Percentiles rank a stretch among this genome's conserved stretches.
These are phyloP conservation scores for Fusarium algeriense DNA, from an alignment of 2,329 filamentous ascomycete genomes.

Conservation along the genomic window DNA sequence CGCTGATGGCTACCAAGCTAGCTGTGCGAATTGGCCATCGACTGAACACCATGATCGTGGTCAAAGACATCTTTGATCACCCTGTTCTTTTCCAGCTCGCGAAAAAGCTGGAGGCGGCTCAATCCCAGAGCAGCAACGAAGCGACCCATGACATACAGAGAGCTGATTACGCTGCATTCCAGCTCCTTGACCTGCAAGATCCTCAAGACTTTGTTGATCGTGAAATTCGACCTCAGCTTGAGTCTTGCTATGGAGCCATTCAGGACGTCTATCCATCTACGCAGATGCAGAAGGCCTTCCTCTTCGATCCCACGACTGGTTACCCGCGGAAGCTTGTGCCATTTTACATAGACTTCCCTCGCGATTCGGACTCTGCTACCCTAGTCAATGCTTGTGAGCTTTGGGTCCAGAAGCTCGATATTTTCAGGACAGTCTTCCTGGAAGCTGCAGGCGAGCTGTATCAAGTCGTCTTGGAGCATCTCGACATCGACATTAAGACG, in stretches of 20 bases:
- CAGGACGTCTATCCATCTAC: slow-evolving; percentile 9
- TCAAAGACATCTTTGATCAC: slow-evolving; percentile 17
- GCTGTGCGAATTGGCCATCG: slow-evolving; percentile 3
- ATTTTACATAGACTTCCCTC: slow-evolving; percentile 14
- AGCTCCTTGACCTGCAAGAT: background rate
- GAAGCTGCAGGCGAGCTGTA: slow-evolving; percentile 1
- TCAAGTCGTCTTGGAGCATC: slow-evolving; percentile 7
- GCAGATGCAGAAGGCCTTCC: slow-evolving; percentile 5
- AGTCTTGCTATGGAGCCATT: background rate
- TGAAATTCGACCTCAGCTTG: background rate
- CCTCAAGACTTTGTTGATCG: background rate
- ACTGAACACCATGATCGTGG: background rate
- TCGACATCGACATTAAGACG: background rate
- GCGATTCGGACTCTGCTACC: background rate
- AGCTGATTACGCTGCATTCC: background rate
- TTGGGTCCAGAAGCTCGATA: background rate
- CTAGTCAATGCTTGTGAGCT: background rate
- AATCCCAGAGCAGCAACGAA: background rate
- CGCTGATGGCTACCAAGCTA: slow-evolving; percentile 11
- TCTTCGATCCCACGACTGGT: background rate
- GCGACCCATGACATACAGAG: background rate
- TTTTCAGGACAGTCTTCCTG: slow-evolving; percentile 23
- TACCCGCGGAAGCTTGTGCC: background rate
- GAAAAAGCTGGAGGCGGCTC: background rate
- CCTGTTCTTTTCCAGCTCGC: slow-evolving; percentile 5